Evolutionary conservation across 345 rosid species (phyloP), one percentile per base, ranked within the genome.

Genomic region (Linum lewisii): DNA sequence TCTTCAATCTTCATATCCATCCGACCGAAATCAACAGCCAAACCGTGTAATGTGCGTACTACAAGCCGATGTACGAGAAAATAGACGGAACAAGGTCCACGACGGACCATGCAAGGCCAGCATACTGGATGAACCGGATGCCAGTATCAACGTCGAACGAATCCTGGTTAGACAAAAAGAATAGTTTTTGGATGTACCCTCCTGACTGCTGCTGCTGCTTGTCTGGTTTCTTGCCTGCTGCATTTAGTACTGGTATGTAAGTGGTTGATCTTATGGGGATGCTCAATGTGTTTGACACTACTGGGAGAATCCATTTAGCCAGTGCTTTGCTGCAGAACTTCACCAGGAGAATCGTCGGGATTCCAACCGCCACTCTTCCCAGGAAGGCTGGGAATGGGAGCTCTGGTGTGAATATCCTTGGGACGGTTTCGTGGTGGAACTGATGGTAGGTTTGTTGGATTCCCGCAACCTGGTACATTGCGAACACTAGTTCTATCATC

Each of bases 81-180:
- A 93, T 45, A 0, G 95, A 74, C n/a, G 96, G 96, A 53, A 84
- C 95, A 23, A 88, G 84, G 62, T 92, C 96, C 1, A 88, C 98
- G 36, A 93, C 99, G 0, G 99, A 84, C 99, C 98, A 93, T 19
- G 99, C 97, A 45, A 93, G 97, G 24, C 99, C 97, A 18, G 94
- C 84, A 4, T 89, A 87, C 65, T 93, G 99, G 49, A 93, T 63
- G 76, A 87, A 93, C 66, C 91, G 77, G 32, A 87, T 84, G 19
- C 97, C 99, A 0, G 99, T 84, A 57, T 93, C 97, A 5, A 89
- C 86, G 54, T 89, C 88, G 20, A 86, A 92, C 0, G 75, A 63
- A 51, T 75, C 76, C 59, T 77, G 86, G 25, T 59, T 32, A 21
- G 76, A 71, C 61, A 81, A 69, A 24, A 72, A 75, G 36, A 76